These are phyloP conservation scores for Hypoxylon subgilvum DNA, from an alignment of 495 filamentous ascomycete genomes.

Conservation along the genomic window DNA sequence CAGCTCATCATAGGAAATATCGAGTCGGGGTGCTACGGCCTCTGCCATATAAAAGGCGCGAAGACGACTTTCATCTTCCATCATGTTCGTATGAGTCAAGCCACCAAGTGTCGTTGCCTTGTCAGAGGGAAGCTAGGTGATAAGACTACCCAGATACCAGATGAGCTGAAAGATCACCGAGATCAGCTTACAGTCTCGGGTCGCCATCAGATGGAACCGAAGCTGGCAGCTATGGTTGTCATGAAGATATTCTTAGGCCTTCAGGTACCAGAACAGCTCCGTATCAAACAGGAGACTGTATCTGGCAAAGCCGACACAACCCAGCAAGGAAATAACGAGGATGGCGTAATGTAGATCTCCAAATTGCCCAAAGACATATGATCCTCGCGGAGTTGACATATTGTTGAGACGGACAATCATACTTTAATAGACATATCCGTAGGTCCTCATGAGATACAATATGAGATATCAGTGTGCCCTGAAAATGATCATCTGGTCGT, in stretches of 20 bases:
- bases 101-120: constrained; percentile 12
- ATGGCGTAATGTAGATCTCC: too few relatives aligned
- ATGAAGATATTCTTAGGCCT: constrained; percentile 32
- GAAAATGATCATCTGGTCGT: too few relatives aligned
- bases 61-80: constrained; percentile 17
- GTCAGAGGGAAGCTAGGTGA: background rate
- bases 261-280: constrained; percentile 7
- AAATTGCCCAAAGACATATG: too few relatives aligned
- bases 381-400: too few relatives aligned
- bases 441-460: too few relatives aligned
- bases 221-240: constrained; percentile 24
- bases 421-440: too few relatives aligned
- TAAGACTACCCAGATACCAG: background rate
- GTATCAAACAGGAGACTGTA: too few relatives aligned
- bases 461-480: too few relatives aligned
- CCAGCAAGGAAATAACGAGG: too few relatives aligned
- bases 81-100: constrained; percentile 6
- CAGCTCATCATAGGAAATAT: constrained; percentile 19
- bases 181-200: background rate
- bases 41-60: background rate
- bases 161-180: constrained; percentile 11
- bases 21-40: constrained; percentile 11
- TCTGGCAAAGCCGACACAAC: too few relatives aligned
- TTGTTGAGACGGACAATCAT: too few relatives aligned
- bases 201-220: constrained; percentile 8